Conservation (phyloP, 1,284 basidiomycete species). For the Fereydounia khargensis region DNA sequence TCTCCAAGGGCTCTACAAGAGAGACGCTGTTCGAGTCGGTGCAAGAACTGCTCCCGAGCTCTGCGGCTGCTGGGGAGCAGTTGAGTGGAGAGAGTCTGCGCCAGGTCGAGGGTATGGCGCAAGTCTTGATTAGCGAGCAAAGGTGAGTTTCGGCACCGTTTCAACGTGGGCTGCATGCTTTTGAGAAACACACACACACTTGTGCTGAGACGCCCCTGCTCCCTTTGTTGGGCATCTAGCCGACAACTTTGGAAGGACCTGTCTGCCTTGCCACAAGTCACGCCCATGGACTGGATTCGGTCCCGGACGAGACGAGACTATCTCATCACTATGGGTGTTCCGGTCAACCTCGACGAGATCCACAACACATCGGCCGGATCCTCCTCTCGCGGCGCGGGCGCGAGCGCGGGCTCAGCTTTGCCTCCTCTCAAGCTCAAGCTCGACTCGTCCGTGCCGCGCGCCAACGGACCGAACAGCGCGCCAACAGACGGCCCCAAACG, state of each 20-base stretch:
- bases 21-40: conserved; percentile 9
- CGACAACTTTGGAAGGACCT: conserved; percentile 23
- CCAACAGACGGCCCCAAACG: conserved; percentile 3
- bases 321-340: conserved; percentile 52
- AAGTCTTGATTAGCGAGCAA: conserved; percentile 29
- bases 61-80: conserved; percentile 13
- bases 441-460: conserved; percentile 4
- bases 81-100: conserved; percentile 19
- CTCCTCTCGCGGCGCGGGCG: no score
- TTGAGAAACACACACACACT: no score
- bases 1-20: conserved; percentile 13
- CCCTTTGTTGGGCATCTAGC: no score
- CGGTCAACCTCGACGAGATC: conserved; percentile 53
- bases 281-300: conserved; percentile 49
- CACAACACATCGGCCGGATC: conserved; percentile 18
- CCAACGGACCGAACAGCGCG: conserved; percentile 4
- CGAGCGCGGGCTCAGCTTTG: conserved; percentile 7
- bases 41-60: conserved; percentile 12
- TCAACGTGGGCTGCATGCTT: no score
- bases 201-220: no score
- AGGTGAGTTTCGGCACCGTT: background rate
- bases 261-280: conserved; percentile 18
- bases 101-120: conserved; percentile 39
- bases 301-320: conserved; percentile 46
- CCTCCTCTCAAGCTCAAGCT: conserved; percentile 47